A percentile compares a stretch with the other conserved stretches of the same genome.
phyloP scores from a whole-genome alignment of 768 basidiomycete species.

The Solioccasus polychromus region DNA sequence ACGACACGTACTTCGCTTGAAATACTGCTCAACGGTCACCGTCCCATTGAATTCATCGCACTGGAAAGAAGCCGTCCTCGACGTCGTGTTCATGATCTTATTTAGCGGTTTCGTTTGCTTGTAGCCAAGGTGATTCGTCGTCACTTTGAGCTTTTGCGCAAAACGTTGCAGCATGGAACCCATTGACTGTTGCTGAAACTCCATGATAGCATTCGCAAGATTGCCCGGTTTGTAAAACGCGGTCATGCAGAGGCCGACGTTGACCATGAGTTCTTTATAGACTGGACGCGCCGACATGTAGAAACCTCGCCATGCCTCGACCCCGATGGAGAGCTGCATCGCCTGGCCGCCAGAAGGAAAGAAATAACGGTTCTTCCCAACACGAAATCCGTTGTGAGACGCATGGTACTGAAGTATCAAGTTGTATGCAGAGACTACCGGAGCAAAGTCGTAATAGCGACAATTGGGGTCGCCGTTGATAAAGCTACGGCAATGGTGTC shows the following conservation, averaged over 20 bases:
- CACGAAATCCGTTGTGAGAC: constrained; percentile 41
- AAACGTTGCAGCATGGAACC: constrained; percentile 47
- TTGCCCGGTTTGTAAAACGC: constrained; percentile 60
- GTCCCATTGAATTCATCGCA: constrained; percentile 51
- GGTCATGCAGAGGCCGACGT: constrained; percentile 52
- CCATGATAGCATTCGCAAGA: constrained; percentile 54
- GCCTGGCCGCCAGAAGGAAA: constrained; percentile 34
- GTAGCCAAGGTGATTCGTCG: constrained; percentile 54
- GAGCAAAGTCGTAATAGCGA: constrained; percentile 40
- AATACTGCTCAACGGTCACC: constrained; percentile 64
- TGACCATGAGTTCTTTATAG: constrained; percentile 49
- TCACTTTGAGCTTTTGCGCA: constrained; percentile 54
- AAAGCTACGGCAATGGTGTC: constrained; percentile 30
- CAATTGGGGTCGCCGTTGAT: constrained; percentile 36
- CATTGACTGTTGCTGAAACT: constrained; percentile 41
- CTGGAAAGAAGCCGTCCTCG: constrained; percentile 50
- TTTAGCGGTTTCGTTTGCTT: constrained; percentile 47
- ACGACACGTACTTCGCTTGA: constrained; percentile 49
- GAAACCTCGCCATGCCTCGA: constrained; percentile 48
- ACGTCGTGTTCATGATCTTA: constrained; percentile 36
- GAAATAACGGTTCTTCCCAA: constrained; percentile 52
- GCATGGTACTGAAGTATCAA: constrained; percentile 45
- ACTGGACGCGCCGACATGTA: constrained; percentile 50
- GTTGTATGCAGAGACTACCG: constrained; percentile 46
- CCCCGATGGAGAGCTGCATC: constrained; percentile 33